A percentile compares a stretch with the other conserved stretches of the same genome.
Conservation (phyloP, 805 yeast genomes). For the Helenozyma rhizophorensis region DNA sequence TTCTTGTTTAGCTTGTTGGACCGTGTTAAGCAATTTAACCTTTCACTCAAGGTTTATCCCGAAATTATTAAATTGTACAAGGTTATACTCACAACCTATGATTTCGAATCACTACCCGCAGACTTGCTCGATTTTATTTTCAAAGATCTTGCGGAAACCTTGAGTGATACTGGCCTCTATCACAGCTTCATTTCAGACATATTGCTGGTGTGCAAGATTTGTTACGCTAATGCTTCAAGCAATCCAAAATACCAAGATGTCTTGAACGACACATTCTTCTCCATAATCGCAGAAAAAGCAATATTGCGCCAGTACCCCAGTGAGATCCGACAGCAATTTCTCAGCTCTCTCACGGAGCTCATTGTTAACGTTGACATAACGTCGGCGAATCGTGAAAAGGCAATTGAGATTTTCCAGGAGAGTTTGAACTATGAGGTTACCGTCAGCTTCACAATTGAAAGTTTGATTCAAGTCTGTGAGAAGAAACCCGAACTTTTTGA, state of each 20-base stretch:
- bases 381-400: conserved; percentile 6
- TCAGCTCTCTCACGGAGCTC: conserved; percentile 22
- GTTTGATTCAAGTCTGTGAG: conserved; percentile 16
- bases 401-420: conserved; percentile 16
- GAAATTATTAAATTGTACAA: conserved; percentile 26
- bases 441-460: conserved; percentile 23
- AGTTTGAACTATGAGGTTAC: conserved; percentile 25
- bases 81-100: conserved; percentile 18
- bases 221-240: conserved; percentile 11
- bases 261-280: conserved; percentile 14
- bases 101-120: conserved; percentile 12
- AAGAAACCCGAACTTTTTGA: conserved; percentile 11
- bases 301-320: conserved; percentile 22
- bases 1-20: conserved; percentile 18
- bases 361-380: conserved; percentile 9
- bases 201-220: conserved; percentile 18
- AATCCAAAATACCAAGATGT: conserved; percentile 1
- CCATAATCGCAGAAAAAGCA: conserved; percentile 11
- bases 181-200: conserved; percentile 26
- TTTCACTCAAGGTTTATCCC: conserved; percentile 20
- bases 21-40: conserved; percentile 14
- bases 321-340: conserved; percentile 25
- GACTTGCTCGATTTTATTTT: conserved; percentile 18
- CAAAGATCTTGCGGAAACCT: conserved; percentile 19
- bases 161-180: conserved; percentile 22